Base-by-base conservation (phyloP, 148 eudicot genomes). In the Heliosperma pusillum region DNA sequence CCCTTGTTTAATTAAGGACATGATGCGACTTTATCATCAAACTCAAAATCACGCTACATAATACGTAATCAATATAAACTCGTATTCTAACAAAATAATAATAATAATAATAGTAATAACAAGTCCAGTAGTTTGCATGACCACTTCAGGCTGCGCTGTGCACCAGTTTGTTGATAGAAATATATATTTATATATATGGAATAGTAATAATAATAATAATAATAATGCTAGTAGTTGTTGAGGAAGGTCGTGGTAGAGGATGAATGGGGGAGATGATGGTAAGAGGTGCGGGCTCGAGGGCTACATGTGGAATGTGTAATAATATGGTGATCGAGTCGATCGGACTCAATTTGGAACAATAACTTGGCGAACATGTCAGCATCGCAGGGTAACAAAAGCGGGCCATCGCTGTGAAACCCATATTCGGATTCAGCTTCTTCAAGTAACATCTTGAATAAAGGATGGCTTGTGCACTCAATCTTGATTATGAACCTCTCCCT, bases 401-500 rank as follows among this genome's bases (percentile, higher is more conserved):
- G 96, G 12, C 98, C 97, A 12, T 84, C 72, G 58, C 81, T 82
- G 66, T 56, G 78, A 70, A 68, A 87, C 19, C 98, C 96, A 36
- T 87, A 93, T 52, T 90, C 96, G 0, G 33, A 66, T 72, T 86
- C 92, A 10, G 96, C 98, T 64, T 90, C 92, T 73, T 89, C 92
- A 20, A 93, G 88, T 33, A 93, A 36, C 59, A 22, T 71, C 84
- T 61, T 74, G 74, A 93, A 93, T 59, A 89, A 74, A 0, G 90
- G 93, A 50, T 93, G 97, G 47, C 81, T 90, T 0, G 82, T 84
- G 40, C 80, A 81, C 65, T 85, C 78, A 0, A 91, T 78, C 60
- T 84, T 87, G 44, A 93, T 78, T 77, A 87, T 91, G 52, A 93
- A 93, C 79, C 90, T 85, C 53, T 86, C 81, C 78, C 80, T 90